phyloP scores from a whole-genome alignment of 805 yeast genomes.

The Vanderwaltozyma tropicalis region DNA sequence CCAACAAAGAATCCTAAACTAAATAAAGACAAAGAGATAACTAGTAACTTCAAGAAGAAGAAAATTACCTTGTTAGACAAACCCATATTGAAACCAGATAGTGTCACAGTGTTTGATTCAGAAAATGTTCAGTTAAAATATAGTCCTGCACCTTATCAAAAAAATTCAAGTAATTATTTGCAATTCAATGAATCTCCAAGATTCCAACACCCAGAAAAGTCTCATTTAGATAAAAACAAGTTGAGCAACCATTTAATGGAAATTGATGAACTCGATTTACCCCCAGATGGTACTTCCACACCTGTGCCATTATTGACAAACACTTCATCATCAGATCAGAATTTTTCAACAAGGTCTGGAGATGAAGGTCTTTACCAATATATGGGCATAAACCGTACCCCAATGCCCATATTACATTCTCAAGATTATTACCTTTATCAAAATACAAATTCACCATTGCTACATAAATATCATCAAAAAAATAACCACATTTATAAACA shows the following conservation, averaged over 20 bases:
- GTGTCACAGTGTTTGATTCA: background rate
- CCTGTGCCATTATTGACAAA: constrained; percentile 7
- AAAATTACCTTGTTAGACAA: background rate
- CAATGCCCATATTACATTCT: too few relatives aligned
- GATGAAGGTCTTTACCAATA: background rate
- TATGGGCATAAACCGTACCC: too few relatives aligned
- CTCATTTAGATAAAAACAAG: background rate
- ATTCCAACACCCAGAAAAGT: too few relatives aligned
- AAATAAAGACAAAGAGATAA: background rate
- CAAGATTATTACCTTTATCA: too few relatives aligned
- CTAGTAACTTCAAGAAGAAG: background rate
- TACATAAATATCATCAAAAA: too few relatives aligned
- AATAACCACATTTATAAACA: too few relatives aligned
- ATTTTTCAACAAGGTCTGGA: background rate
- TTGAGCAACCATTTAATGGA: constrained; percentile 10
- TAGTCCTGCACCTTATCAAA: too few relatives aligned
- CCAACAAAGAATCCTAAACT: background rate
- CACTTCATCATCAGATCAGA: background rate
- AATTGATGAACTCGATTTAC: constrained; percentile 22
- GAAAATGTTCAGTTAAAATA: background rate
- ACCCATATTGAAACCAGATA: background rate
- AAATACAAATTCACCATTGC: too few relatives aligned
- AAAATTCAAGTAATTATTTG: background rate
- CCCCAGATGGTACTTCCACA: constrained; percentile 26
- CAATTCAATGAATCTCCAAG: background rate